phyloP scores from a whole-genome alignment of 2,329 filamentous ascomycete genomes.

The Neonectria sp. region DNA sequence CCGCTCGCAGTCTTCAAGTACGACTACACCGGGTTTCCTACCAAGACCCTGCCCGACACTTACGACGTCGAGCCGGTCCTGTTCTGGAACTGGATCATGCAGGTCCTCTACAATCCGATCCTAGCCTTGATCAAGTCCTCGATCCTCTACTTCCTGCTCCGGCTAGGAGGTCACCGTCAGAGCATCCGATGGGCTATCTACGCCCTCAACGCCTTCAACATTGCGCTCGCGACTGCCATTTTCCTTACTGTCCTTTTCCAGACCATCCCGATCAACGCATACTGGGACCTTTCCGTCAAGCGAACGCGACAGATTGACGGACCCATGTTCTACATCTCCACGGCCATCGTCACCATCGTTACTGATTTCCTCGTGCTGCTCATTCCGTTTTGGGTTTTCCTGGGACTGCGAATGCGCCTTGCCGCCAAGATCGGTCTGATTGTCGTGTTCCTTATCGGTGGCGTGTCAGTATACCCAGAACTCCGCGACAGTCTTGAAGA shows the following conservation, averaged over 20 bases:
- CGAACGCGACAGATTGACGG: conserved; percentile 42
- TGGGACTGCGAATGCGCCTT: conserved; percentile 56
- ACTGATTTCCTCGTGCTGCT: conserved; percentile 58
- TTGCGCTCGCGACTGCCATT: conserved; percentile 49
- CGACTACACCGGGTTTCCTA: conserved; percentile 37
- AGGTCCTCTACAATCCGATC: conserved; percentile 60
- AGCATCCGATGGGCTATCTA: conserved; percentile 46
- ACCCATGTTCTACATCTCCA: conserved; percentile 54
- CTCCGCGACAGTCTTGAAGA: too few relatives aligned
- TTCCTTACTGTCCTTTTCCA: conserved; percentile 58
- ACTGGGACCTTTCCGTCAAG: conserved; percentile 49
- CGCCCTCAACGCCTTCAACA: conserved; percentile 53
- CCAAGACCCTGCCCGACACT: conserved; percentile 18
- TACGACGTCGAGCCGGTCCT: conserved; percentile 37
- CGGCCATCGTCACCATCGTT: conserved; percentile 56
- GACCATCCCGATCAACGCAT: conserved; percentile 54
- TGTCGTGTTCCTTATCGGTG: conserved; percentile 57
- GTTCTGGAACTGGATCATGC: conserved; percentile 44
- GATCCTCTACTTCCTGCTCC: conserved; percentile 61
- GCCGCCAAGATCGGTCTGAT: conserved; percentile 57
- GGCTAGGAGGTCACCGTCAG: conserved; percentile 51
- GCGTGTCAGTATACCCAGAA: conserved; percentile 49
- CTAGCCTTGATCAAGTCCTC: conserved; percentile 62
- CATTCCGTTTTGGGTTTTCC: conserved; percentile 59
- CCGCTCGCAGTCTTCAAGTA: conserved; percentile 34